Base-by-base conservation (phyloP, 306 rosid genomes). In the Fragaria iinumae region DNA sequence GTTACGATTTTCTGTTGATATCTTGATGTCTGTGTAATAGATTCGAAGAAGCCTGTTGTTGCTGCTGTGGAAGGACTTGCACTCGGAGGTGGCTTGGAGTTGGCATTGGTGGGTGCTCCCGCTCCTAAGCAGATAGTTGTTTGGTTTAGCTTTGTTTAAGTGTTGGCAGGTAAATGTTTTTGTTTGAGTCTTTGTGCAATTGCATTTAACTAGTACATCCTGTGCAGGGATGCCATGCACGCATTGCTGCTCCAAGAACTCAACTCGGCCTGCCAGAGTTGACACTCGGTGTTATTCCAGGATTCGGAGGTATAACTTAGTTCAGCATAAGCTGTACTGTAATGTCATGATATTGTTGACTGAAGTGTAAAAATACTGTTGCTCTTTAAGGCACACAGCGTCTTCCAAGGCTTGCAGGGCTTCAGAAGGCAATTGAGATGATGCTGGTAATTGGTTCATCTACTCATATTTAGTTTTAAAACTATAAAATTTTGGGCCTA, bases 11-110 rank as follows among this genome's bases (percentile, higher is more conserved):
- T 25, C 29, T 1, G 8, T 41, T 74, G n/a, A 43, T 73, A 27
- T 12, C 6, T 50, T 32, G 23, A 18, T 74, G 47, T 29, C 1
- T 81, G 50, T 81, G 50, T 78, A 29, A 56, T 88, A 96, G 99
- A 91, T 86, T 93, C 88, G 8, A 91, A 87, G 83, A 96, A 89
- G 85, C 99, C 99, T 63, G 80, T 91, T 68, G 99, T 96, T 81
- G 99, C 99, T 49, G 97, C 98, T 34, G 79, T 96, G 1, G 86
- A 88, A 83, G 98, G 99, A 67, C 99, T 96, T 82, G 99, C 99
- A 34, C 92, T 96, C 20, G 99, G 99, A 77, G 99, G 99, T 80
- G 99, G 99, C 79, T 86, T 96, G 81, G 99, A 96, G 77, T 73
- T 96, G 80, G 97, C 99, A 69, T 52, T 96, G 97, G 99, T 96